Base-by-base conservation (phyloP, 768 basidiomycete genomes). In the Lactarius deliciosus region DNA sequence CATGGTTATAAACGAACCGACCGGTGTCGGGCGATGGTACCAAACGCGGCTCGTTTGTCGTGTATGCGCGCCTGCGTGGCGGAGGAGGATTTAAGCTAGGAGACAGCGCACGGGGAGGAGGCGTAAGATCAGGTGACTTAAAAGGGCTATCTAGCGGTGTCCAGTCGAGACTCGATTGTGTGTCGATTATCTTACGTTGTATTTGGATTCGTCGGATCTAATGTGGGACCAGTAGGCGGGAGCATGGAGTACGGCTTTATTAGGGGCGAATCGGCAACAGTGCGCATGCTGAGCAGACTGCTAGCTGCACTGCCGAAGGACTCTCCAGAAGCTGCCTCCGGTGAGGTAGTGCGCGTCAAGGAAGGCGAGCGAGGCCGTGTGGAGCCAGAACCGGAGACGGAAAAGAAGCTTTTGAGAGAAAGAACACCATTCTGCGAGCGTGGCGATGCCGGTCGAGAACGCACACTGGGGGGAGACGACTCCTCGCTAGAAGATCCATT, bases 331-430 rank as follows among this genome's bases (percentile, higher is more conserved):
- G 67, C 79, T 10, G 59, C 70, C 60, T 70, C 73, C 69, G 79
- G 65, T 73, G 79, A 57, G 72, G 77, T 36, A 68, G 75, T 79
- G 45, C 82, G 79, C 20, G 63, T 34, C 32, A 60, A 38, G 6
- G 86, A 86, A 2, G 79, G 76, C 4, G 87, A 86, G 4, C 86
- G 82, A 41, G 86, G 85, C 5, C 88, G 83, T 36, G 74, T 75
- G 15, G 76, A 70, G 18, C 75, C 77, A 36, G 79, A 76, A 69
- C 74, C 76, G 13, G 76, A 71, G 28, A 75, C 77, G 34, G 79
- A 76, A 70, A 89, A 88, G 36, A 90, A 74, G 11, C 85, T 83
- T 71, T 86, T 88, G 55, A 89, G 74, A 2, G 86, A 81, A 6
- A 86, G 82, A 20, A 88, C 84, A 11, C 84, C 80, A 60, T 69